phyloP scores from a whole-genome alignment of 108 stramenopile genomes.

The Fragilaria crotonensis region DNA sequence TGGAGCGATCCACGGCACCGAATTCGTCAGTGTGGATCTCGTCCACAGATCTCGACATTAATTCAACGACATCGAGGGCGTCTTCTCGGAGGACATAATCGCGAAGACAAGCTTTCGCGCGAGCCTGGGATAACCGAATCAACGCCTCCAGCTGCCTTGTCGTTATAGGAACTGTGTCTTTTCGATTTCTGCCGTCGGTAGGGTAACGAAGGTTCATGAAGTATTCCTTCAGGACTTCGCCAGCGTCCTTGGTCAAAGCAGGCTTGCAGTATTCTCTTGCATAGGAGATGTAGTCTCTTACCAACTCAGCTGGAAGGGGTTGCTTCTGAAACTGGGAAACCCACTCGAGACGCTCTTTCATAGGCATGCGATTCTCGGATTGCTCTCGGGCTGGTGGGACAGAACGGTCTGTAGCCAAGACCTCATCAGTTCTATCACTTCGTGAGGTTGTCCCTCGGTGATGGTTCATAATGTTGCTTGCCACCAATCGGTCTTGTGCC shows the following conservation, averaged over 20 bases:
- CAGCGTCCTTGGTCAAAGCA: constrained; percentile 79
- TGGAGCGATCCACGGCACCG: constrained; percentile 56
- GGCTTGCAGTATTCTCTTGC: constrained; percentile 92
- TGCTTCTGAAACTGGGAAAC: constrained; percentile 68
- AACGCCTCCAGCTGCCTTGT: constrained; percentile 95
- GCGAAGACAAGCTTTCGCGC: constrained; percentile 92
- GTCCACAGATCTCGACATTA: constrained; percentile 63
- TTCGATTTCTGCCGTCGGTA: constrained; percentile 26
- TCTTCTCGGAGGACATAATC: constrained; percentile 88
- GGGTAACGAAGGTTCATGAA: constrained; percentile 83
- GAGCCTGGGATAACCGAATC: constrained; percentile 89
- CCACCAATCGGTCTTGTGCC: constrained; percentile 84
- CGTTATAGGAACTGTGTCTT: constrained; percentile 89
- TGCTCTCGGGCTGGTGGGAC: neutral
- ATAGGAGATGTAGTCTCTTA: constrained; percentile 96
- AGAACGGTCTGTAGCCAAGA: neutral
- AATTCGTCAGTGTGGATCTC: constrained; percentile 47
- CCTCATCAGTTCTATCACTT: neutral
- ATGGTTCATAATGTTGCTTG: constrained; percentile 88
- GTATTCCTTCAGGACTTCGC: constrained; percentile 75
- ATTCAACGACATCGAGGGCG: constrained; percentile 95
- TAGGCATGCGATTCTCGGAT: constrained; percentile 6
- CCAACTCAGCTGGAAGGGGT: constrained; percentile 67
- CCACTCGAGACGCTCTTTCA: constrained; percentile 62
- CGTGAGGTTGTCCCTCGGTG: constrained; percentile 28